Conservation (phyloP, 2,329 filamentous ascomycete genomes). For the Tolypocladium tundrense region DNA sequence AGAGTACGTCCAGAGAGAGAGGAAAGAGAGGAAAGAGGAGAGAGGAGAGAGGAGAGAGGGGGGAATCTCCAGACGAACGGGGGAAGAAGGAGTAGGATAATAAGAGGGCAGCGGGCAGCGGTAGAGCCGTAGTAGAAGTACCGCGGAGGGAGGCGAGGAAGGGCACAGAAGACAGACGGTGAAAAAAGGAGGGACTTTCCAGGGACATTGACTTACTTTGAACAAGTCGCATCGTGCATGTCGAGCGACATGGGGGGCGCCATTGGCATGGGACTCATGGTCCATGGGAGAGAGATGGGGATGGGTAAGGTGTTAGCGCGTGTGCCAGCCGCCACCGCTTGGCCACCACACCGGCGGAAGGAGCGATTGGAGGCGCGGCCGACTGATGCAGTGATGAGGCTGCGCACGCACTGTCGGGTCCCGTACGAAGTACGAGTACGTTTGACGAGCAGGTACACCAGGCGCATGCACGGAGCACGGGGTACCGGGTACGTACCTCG, state of each 20-base stretch:
- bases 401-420: not conserved
- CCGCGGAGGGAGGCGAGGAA: constrained; percentile 1
- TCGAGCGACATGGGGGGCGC: not conserved
- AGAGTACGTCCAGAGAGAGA: constrained; percentile 3
- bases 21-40: constrained; percentile 9
- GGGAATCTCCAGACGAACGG: not conserved
- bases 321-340: not conserved
- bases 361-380: not conserved
- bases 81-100: constrained; percentile 6
- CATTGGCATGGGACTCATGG: not conserved
- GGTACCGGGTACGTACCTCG: not conserved
- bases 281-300: not conserved
- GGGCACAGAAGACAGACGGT: not conserved
- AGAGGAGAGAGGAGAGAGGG: constrained; percentile 7
- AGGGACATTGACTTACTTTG: not conserved
- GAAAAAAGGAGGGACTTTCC: not conserved
- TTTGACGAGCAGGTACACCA: too few relatives aligned
- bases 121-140: constrained; percentile 4
- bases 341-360: not conserved
- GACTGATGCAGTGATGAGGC: not conserved
- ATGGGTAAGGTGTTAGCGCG: constrained; percentile 1
- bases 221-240: not conserved
- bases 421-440: not conserved
- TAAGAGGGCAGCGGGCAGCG: constrained; percentile 12
- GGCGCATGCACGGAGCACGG: not conserved